Evolutionary conservation across 2,329 filamentous ascomycete species (phyloP), one percentile per base, ranked within the genome.

Genomic region (Ceratocystis colombiana): DNA sequence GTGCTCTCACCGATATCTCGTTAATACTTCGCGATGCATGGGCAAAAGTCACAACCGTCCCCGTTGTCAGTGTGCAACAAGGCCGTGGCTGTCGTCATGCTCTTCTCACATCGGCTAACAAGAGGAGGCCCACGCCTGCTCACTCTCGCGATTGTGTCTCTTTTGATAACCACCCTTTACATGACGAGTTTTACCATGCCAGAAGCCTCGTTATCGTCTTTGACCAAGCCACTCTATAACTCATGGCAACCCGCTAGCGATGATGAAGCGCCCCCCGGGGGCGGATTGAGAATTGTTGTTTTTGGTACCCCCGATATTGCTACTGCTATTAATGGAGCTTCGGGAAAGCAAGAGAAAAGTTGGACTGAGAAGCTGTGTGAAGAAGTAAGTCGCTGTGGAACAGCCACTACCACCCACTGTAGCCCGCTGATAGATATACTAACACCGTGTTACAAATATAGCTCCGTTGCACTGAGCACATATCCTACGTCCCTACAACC

Each of bases 361-460:
- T 83, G 80, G 80, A 80, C 80, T 0, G 75, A 81, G 69, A 71
- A 76, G 55, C 72, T 83, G 48, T 83, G 80, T 68, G 71, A 75
- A 37, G 74, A 82, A 74, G 80, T 80, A 70, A 70, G 74, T 66
- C 0, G 20, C n/a, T 17, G 5, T 30, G 53, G 12, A 7, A 25
- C 4, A 30, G 2, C 33, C 33, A 37, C 33, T 12, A 44, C 20
- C 25, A 37, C 8, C 15, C 62, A 45, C 17, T 17, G 17, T 3
- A 8, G 4, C 22, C 5, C 17, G 55, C 33, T 15, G 8, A 50
- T 20, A 10, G 25, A 30, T 15, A 33, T 25, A 20, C 15, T 45
- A 37, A 53, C 30, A 48, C 44, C 15, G 30, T 46, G 6, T 30
- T 17, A 41, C 8, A 3, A n/a, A 17, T 22, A 15, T 63, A 83